Evolutionary conservation across 768 basidiomycete genomes (phyloP).

Genomic region (Agaricus subrufescens): DNA sequence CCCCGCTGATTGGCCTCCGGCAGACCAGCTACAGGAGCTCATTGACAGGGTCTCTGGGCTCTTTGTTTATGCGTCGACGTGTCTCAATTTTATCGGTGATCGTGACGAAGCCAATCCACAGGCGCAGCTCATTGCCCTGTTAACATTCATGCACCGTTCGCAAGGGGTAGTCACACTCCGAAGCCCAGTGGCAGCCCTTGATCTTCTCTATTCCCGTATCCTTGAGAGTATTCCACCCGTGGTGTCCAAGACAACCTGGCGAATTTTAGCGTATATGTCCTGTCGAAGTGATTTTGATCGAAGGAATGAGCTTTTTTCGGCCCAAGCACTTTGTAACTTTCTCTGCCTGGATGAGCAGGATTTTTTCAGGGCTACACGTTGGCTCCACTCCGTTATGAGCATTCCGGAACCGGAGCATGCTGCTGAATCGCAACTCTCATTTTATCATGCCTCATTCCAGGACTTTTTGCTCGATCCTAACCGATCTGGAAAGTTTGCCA

Average conservation of each 20-base stretch:
- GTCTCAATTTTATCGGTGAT: neutral
- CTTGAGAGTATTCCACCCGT: neutral
- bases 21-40: no score
- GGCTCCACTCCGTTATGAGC: neutral
- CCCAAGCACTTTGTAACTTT: neutral
- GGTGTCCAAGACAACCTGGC: neutral
- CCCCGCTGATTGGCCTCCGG: no score
- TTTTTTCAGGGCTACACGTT: neutral
- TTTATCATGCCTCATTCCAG: constrained; percentile 5
- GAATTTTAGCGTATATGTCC: neutral
- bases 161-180: neutral
- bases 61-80: neutral
- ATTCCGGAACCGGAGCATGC: neutral
- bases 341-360: neutral
- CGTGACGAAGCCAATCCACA: no score
- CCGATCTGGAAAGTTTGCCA: neutral
- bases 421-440: neutral
- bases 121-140: no score
- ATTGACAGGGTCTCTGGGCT: neutral
- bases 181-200: neutral
- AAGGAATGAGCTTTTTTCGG: neutral
- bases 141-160: no score
- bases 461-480: neutral
- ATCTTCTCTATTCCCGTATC: neutral
- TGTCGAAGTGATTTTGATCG: no score